phyloP scores from a whole-genome alignment of 2,329 filamentous ascomycete species.

The Talaromyces piceae region DNA sequence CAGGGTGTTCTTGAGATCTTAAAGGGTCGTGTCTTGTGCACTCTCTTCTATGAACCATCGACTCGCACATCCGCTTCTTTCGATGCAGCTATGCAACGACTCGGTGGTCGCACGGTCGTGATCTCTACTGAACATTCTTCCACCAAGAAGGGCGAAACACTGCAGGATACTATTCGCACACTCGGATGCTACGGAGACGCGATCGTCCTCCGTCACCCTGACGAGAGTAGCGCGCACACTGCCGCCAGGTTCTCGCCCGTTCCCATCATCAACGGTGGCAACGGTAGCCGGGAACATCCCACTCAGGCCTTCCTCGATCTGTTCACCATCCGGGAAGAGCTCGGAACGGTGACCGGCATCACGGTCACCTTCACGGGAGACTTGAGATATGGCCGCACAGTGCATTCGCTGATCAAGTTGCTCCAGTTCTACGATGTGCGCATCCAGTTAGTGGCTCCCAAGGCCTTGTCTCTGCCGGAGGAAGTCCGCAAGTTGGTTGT shows the following conservation, averaged over 20 bases:
- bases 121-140: constrained; percentile 80
- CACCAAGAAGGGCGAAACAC: constrained; percentile 85
- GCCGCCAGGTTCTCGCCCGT: constrained; percentile 83
- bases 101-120: constrained; percentile 78
- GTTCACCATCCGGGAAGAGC: constrained; percentile 96
- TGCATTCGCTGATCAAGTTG: constrained; percentile 90
- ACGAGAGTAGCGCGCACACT: constrained; percentile 69
- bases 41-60: constrained; percentile 96
- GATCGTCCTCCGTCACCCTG: constrained; percentile 89
- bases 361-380: constrained; percentile 96
- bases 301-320: constrained; percentile 97
- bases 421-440: constrained; percentile 93
- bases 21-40: constrained; percentile 77
- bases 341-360: constrained; percentile 88
- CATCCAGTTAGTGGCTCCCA: constrained; percentile 83
- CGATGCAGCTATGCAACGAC: constrained; percentile 95
- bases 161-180: constrained; percentile 90
- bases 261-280: constrained; percentile 94
- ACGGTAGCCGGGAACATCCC: constrained; percentile 91
- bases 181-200: constrained; percentile 92
- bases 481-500: constrained; percentile 67
- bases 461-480: constrained; percentile 66
- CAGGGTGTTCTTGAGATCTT: constrained; percentile 83
- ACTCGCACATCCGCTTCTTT: constrained; percentile 94
- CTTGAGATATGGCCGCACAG: constrained; percentile 83